These are phyloP conservation scores for Aspergillus awamori DNA, from an alignment of 2,329 filamentous ascomycete species.

Conservation along the genomic window DNA sequence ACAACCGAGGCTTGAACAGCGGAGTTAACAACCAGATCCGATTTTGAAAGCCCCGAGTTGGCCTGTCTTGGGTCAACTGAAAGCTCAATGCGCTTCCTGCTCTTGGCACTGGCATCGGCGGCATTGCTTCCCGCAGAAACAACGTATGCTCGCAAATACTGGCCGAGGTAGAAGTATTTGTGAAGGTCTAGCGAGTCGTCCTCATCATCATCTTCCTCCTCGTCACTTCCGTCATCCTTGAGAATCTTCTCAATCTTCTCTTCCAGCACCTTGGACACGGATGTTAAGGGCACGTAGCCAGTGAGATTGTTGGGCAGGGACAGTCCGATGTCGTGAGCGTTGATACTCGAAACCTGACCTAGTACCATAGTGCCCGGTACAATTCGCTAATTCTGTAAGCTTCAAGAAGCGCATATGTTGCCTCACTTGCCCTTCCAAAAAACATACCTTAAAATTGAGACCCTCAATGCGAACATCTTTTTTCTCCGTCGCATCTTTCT, in stretches of 20 bases:
- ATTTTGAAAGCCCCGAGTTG: slow-evolving; percentile 73
- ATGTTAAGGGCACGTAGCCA: slow-evolving; percentile 87
- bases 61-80: slow-evolving; percentile 77
- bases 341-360: slow-evolving; percentile 82
- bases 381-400: slow-evolving; percentile 65
- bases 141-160: slow-evolving; percentile 85
- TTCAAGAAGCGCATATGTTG: not conserved
- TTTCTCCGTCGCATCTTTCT: slow-evolving; percentile 53
- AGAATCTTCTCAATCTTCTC: slow-evolving; percentile 70
- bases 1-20: slow-evolving; percentile 84
- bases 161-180: slow-evolving; percentile 76
- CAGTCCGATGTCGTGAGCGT: slow-evolving; percentile 74
- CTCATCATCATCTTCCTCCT: slow-evolving; percentile 54
- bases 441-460: slow-evolving; percentile 79
- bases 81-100: slow-evolving; percentile 81
- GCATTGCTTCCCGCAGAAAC: slow-evolving; percentile 69
- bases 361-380: slow-evolving; percentile 84
- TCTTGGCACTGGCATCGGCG: slow-evolving; percentile 58
- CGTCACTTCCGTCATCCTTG: slow-evolving; percentile 61
- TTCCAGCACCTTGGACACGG: slow-evolving; percentile 81
- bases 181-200: slow-evolving; percentile 66
- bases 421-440: not conserved
- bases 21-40: slow-evolving; percentile 72
- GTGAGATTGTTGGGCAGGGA: slow-evolving; percentile 90
- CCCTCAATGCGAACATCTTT: slow-evolving; percentile 74